Evolutionary conservation across 768 basidiomycete genomes (phyloP).

Genomic region (Boletus rubescentipes): DNA sequence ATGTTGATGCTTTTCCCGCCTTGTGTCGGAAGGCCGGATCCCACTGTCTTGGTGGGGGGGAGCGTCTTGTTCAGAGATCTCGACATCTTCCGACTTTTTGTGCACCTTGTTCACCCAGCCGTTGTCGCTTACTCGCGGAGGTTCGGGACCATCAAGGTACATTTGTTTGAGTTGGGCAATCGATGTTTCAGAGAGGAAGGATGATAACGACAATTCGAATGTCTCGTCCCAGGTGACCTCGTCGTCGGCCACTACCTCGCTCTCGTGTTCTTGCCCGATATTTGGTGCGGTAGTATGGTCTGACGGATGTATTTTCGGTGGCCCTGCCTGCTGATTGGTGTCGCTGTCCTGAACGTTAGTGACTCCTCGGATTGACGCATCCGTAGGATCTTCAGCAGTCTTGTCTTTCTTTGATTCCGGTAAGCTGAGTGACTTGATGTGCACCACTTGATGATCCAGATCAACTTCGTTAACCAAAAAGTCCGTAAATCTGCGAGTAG

Average conservation of each 20-base stretch:
- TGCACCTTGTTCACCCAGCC: constrained; percentile 65
- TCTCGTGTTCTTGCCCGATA: not conserved
- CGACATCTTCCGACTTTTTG: constrained; percentile 31
- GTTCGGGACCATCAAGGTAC: constrained; percentile 78
- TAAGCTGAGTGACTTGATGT: constrained; percentile 74
- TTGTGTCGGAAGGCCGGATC: constrained; percentile 26
- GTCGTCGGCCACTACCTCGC: constrained; percentile 1
- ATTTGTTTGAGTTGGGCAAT: constrained; percentile 68
- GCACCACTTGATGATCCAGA: constrained; percentile 73
- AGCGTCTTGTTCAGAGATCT: constrained; percentile 11
- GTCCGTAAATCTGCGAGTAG: constrained; percentile 79
- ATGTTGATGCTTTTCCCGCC: constrained; percentile 42
- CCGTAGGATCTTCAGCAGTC: constrained; percentile 15
- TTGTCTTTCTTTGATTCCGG: constrained; percentile 55
- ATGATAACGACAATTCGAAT: constrained; percentile 52
- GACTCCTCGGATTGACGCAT: constrained; percentile 11
- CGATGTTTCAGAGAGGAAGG: constrained; percentile 62
- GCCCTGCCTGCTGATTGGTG: not conserved
- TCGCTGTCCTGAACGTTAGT: constrained; percentile 10
- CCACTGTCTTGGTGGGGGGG: constrained; percentile 8
- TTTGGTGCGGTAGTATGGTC: not conserved
- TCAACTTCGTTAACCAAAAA: constrained; percentile 94
- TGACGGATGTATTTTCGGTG: constrained; percentile 4
- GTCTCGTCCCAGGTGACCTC: constrained; percentile 66
- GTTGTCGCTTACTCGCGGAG: constrained; percentile 67